Percentiles rank a stretch among this genome's conserved stretches.
Evolutionary conservation across 1,284 basidiomycete species (phyloP).

Genomic region (Trametes hirsuta): DNA sequence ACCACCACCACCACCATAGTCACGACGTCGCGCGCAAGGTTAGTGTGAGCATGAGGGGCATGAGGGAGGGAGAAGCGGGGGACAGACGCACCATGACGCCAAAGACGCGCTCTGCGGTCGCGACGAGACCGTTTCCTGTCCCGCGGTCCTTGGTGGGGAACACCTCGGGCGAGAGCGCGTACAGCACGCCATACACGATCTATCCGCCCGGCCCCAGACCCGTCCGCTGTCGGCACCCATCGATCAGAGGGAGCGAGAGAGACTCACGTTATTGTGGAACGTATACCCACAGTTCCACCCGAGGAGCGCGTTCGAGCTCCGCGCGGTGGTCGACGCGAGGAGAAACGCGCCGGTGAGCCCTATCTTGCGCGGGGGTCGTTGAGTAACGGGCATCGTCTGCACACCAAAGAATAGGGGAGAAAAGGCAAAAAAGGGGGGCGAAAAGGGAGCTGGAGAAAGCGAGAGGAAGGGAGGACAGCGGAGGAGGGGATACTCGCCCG

Average conservation of each 20-base stretch:
- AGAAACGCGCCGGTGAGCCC: conserved; percentile 74
- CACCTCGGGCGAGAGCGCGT: conserved; percentile 70
- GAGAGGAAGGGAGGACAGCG: too few species aligned
- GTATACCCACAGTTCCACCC: conserved; percentile 67
- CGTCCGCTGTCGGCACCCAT: neutral
- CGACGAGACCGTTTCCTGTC: conserved; percentile 62
- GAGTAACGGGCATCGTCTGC: conserved; percentile 35
- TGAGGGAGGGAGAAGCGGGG: conserved; percentile 13
- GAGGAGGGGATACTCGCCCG: conserved; percentile 45
- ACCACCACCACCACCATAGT: too few species aligned
- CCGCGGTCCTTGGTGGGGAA: conserved; percentile 77
- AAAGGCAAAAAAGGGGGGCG: too few species aligned
- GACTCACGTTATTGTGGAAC: conserved; percentile 58
- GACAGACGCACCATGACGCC: conserved; percentile 58
- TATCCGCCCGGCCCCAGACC: conserved; percentile 18
- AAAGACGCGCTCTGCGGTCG: conserved; percentile 60
- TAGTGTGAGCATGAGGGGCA: conserved; percentile 17
- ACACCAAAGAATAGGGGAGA: too few species aligned
- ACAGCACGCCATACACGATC: conserved; percentile 80
- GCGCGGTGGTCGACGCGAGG: conserved; percentile 71
- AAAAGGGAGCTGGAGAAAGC: too few species aligned
- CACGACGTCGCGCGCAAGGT: neutral
- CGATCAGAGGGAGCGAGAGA: neutral
- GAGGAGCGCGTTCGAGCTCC: conserved; percentile 65
- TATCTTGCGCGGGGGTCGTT: conserved; percentile 43